Evolutionary conservation across 495 filamentous ascomycete species (phyloP), one percentile per base, ranked within the genome.

Genomic region (Aspergillus baeticus): DNA sequence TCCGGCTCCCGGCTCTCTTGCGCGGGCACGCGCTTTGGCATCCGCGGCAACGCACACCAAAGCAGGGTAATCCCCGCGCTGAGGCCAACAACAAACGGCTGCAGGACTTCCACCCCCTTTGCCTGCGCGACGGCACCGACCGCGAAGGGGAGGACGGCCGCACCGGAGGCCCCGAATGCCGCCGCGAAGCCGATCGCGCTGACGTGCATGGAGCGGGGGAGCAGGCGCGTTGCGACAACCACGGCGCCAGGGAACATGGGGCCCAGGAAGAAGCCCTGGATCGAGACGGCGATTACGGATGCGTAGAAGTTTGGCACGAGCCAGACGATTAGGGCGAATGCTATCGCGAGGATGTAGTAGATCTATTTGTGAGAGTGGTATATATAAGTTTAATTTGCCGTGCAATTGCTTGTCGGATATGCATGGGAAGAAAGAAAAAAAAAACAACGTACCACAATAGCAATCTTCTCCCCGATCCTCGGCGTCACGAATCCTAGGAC

Each of bases 61-160:
- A 84, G 66, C 7, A 81, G 38, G 22, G 85, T 63, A 33, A 87
- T 82, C 18, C 79, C 65, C 5, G 71, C 82, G 18, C 91, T 73
- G 43, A 92, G 66, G 20, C 81, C 87, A 67, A 94, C 72, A 50
- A 87, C 80, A 59, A 92, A 82, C 13, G 90, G 90, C 72, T 92
- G 89, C 60, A 93, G 61, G 10, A 92, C 88, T 63, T 85, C 69
- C 8, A 94, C 90, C 14, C 91, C 91, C 67, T 83, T 87, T 14
- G 80, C 82, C 68, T 94, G 86, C 6, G 90, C 91, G 69, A 95
- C 87, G 0, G 89, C 89, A 1, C 91, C 91, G 1, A 96, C 87
- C 0, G 83, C 87, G 66, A 96, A 96, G 0, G 91, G 91, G 45
- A 96, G 83, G 14, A 93, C 67, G 0, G 90, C 89, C 3, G 89